Base-by-base conservation (phyloP, 129 eudicot genomes). In the Ambrosia artemisiifolia region DNA sequence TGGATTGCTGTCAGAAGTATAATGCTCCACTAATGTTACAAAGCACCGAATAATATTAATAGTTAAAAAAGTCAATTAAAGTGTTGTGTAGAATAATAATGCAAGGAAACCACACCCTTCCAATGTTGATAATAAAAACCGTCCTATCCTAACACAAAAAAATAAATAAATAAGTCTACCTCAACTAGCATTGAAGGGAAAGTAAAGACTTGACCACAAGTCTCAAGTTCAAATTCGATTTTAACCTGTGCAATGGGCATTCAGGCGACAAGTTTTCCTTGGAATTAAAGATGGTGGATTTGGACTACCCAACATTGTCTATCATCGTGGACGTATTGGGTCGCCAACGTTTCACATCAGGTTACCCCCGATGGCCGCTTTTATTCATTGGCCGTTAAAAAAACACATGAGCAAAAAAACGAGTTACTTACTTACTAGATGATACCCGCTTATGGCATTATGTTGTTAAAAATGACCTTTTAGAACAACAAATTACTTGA, bases 1-100 rank as follows among this genome's bases (percentile, higher is more conserved):
- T 78, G 77, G 81, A 60, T 71, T 78, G 67, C 40, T 71, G 65
- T 30, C 67, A 11, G 64, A 54, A 38, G 12, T 77, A 49, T 35
- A 49, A 38, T 62, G 38, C 64, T 65, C 50, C 50, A 50, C 49
- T 48, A 77, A 38, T 62, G 30, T 61, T 47, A 61, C 55, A 12
- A 61, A 28, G 65, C 47, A 65, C 59, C 65, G 16, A 46, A 77
- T 61, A 68, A 44, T 60, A 63, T 18, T 50, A 51, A 49, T 48
- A 53, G 40, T 30, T 14, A 30, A 40, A 6, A 40, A 32, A 28
- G n/a, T 24, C 28, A 24, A 24, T 24, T 24, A 24, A 24, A 24
- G 28, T 24, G 28, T 0, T 38, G 70, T 60, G 32, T 36, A 38
- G 69, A 17, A 70, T n/a, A n/a, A n/a, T n/a, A n/a, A n/a, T 20